phyloP scores from a whole-genome alignment of 345 rosid species.

The Citrus medica region DNA sequence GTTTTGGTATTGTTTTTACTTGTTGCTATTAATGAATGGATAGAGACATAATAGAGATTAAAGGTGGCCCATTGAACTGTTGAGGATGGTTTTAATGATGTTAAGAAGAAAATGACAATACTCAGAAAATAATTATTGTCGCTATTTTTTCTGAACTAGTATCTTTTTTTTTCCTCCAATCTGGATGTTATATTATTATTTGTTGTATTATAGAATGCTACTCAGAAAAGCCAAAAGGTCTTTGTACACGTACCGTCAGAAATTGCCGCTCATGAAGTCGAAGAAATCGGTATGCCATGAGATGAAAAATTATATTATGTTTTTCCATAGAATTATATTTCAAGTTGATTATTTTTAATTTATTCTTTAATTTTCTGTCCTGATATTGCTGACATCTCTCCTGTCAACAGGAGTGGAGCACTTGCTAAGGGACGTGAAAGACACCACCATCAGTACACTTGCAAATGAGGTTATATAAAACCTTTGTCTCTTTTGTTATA shows the following conservation, averaged over 20 bases:
- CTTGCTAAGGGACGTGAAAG: conserved; percentile 67
- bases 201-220: conserved; percentile 55
- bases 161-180: neutral
- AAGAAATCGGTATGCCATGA: conserved; percentile 66
- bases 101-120: neutral
- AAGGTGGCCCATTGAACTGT: neutral
- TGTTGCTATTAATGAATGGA: neutral
- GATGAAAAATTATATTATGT: neutral
- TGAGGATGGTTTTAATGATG: neutral
- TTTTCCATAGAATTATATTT: neutral
- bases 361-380: neutral
- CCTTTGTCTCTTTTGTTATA: neutral
- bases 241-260: conserved; percentile 79
- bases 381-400: neutral
- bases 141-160: neutral
- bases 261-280: conserved; percentile 85
- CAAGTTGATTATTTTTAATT: neutral
- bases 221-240: conserved; percentile 87
- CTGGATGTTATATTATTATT: neutral
- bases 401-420: conserved; percentile 52
- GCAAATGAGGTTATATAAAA: conserved; percentile 47
- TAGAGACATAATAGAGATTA: neutral
- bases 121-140: neutral
- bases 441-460: conserved; percentile 70
- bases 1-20: neutral